Evolutionary conservation across 208 protist species (phyloP), one percentile per base, ranked within the genome.

Genomic region (Leishmania tarentolae): DNA sequence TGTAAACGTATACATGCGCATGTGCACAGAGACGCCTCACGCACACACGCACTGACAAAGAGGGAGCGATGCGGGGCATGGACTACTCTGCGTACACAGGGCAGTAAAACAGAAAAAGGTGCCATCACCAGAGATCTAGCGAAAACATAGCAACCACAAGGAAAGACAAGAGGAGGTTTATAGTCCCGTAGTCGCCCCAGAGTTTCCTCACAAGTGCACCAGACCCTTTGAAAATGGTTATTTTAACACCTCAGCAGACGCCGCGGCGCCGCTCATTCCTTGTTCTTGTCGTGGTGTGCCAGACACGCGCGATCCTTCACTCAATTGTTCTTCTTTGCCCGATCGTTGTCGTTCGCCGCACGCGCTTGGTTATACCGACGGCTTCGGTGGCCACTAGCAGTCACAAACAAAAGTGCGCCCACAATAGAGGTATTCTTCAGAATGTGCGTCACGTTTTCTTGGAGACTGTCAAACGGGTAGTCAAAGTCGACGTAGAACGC

Each of bases 391-490:
- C 90, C 86, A 63, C 91, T 95, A 44, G 82, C 90, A 4, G 91
- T 78, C 42, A 97, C 89, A 76, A 97, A 96, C 1, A 97, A 77
- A 6, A 97, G 86, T 13, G 76, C 94, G 42, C 94, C 94, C 37
- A 84, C 82, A 59, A 96, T 87, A 28, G 91, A 80, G 3, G 93
- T 2, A 76, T 95, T 92, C 76, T 92, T 90, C 76, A 93, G 66
- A 6, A 95, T 56, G 31, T 93, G 82, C 13, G 93, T 85, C 44
- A 85, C 46, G 5, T 95, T 85, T 31, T 71, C 81, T 69, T 90
- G 79, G 6, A 78, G 59, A 24, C 77, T 90, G 11, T 74, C 75
- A 52, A 73, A 40, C 0, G 87, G 85, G 75, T 93, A 65, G 13
- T 88, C 69, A 4, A 92, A 46, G 70, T 94, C 89, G n/a, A 96